Base-by-base conservation (phyloP, 495 filamentous ascomycete species). In the Hyaloscypha variabilis region DNA sequence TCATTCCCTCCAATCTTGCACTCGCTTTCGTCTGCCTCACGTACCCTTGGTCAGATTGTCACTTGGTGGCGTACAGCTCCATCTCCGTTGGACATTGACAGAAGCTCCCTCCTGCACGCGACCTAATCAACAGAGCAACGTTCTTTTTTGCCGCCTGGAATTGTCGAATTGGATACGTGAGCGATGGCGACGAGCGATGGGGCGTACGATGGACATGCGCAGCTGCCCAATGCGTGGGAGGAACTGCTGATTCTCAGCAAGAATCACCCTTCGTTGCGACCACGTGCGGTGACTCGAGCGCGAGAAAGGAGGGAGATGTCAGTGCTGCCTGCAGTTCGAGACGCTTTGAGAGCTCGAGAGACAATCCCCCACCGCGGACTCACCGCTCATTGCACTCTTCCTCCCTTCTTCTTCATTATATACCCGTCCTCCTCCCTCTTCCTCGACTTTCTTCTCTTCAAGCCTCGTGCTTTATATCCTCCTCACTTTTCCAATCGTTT, bases 381-480 rank as follows among this genome's bases (percentile, higher is more conserved):
- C 60, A 53, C 60, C 28, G 60, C 29, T 54, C 25, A 25, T 54
- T 52, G 17, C n/a, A 26, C 19, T 30, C n/a, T n/a, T n/a, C n/a
- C n/a, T n/a, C n/a, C n/a, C n/a, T n/a, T n/a, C n/a, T n/a, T n/a
- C n/a, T n/a, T n/a, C n/a, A n/a, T 30, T 62, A 62, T 62, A 62
- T 53, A 62, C 42, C 8, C 42, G n/a, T 29, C 25, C 8, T 25
- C 46, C 30, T 34, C 26, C 23, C 42, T 54, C 46, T 36, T 6
- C 28, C 23, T 36, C 19, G 2, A 5, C 29, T 34, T 25, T 54
- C 23, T 21, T 36, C n/a, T 62, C 60, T 5, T 26, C 60, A 62
- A 64, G 62, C 62, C 49, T 58, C 39, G 53, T 58, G 62, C 62
- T 64, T 58, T 58, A 10, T 21, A 34, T 51, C 53, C 21, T 30